Evolutionary conservation across 176 grass and related monocot species (phyloP), one percentile per base, ranked within the genome.

Genomic region (Pontederia crassipes): DNA sequence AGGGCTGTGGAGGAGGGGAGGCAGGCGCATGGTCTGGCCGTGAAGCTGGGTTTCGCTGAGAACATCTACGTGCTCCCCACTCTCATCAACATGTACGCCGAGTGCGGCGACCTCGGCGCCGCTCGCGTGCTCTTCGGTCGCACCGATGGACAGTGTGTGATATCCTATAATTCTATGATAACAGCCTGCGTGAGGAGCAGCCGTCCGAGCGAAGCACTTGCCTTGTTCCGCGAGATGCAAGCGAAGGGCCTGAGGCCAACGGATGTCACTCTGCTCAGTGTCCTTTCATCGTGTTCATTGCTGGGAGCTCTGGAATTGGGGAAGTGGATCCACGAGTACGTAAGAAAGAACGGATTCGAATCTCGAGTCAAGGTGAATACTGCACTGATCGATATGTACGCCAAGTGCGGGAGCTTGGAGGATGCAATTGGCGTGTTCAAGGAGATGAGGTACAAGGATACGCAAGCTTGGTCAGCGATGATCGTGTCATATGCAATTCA

Each of bases 141-240:
- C 50, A 55, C 28, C 10, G 58, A 46, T 24, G 62, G 47, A 13
- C 62, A 48, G 11, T 65, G 62, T 11, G 82, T 90, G 13, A 65
- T 85, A 35, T 90, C 82, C 2, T 90, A 80, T 75, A 90, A 90
- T 12, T 83, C 87, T 4, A 85, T 90, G 76, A 90, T 90, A 60
- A 79, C 87, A 4, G 69, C 79, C 0, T 74, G 76, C 2, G 79
- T 85, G 0, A 48, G 79, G 78, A 82, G 69, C 60, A 82, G 79
- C 73, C 73, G 79, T 11, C 82, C 87, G 0, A 71, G 87, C 45
- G 82, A 85, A 65, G 87, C 87, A 4, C 73, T 85, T 48, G 82
- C 69, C 35, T 67, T 90, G 56, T 90, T 90, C 67, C 78, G 76
- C 10, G 82, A 90, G 59, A 82, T 90, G 76, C 87, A 90, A 67